These are phyloP conservation scores for Nothophytophthora sp. DNA, from an alignment of 352 stramenopile species.

Conservation along the genomic window DNA sequence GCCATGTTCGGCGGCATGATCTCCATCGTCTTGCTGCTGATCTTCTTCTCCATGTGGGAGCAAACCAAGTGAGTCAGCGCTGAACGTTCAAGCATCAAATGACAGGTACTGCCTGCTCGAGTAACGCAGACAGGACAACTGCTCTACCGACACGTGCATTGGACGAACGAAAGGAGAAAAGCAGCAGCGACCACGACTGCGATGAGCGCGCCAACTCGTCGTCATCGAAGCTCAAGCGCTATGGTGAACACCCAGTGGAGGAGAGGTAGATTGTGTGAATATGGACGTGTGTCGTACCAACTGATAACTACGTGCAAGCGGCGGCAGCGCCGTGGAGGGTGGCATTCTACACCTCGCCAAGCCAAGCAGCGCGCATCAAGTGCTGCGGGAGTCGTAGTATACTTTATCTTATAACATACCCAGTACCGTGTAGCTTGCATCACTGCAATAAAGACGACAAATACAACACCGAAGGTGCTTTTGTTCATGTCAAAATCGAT, in stretches of 20 bases:
- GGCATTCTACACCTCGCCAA: not conserved
- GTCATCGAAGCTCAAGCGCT: no score
- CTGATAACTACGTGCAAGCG: constrained; percentile 12
- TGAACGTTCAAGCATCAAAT: constrained; percentile 3
- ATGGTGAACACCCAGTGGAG: no score
- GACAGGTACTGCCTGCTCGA: not conserved
- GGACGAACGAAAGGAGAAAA: not conserved
- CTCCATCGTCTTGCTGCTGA: constrained; percentile 64
- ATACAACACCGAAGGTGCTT: constrained; percentile 10
- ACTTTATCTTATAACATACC: constrained; percentile 25
- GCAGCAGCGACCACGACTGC: not conserved
- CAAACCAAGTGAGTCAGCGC: constrained; percentile 26
- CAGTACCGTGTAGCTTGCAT: constrained; percentile 7
- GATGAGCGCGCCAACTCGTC: not conserved
- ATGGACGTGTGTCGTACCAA: constrained; percentile 7
- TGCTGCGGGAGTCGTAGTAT: constrained; percentile 14
- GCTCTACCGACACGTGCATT: not conserved
- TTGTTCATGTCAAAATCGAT: constrained; percentile 3
- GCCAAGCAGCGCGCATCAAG: not conserved
- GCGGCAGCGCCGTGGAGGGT: not conserved
- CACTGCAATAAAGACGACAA: constrained; percentile 6
- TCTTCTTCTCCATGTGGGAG: constrained; percentile 68
- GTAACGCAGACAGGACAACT: not conserved
- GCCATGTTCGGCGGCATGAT: constrained; percentile 74
- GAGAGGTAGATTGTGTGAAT: constrained; percentile 28